Evolutionary conservation across 2,329 filamentous ascomycete genomes (phyloP), one percentile per base, ranked within the genome.

Genomic region (Alternaria hordeiaustralica): DNA sequence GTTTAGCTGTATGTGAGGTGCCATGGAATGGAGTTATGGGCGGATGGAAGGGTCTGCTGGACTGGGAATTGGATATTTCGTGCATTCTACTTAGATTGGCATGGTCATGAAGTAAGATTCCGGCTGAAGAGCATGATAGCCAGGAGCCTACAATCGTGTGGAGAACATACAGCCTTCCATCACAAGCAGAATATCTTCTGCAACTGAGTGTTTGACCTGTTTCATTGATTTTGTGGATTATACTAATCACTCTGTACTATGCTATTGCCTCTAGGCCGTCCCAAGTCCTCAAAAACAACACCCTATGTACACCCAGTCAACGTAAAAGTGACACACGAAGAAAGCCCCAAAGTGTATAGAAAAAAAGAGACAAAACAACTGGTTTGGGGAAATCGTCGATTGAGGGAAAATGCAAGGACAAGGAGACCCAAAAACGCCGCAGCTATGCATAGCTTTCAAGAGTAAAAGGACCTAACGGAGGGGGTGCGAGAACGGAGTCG

Each of bases 1-100:
- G 1, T 85, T 81, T 76, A 69, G 60, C 23, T 70, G 63, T 59
- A 69, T 73, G 68, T 75, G 49, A 62, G 33, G 10, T 20, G 5
- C 11, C 8, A 4, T 4, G 21, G 8, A n/a, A 11, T 4, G 10
- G 11, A 23, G 9, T 8, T 15, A 10, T 12, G 18, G 7, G 9
- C n/a, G 7, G 6, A 30, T 13, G 9, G 15, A 18, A 1, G 36
- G 36, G 36, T 0, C 18, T 41, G 36, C 15, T 41, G 8, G 3
- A 41, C 15, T 41, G 8, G 33, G 4, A n/a, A 5, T 10, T 18
- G 8, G 8, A 5, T 8, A 10, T 18, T 18, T 41, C 8, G 8
- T n/a, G 15, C 33, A 18, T 10, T n/a, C 15, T 41, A 15, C 33
- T 41, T 18, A n/a, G 9, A 41, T 8, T 41, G 26, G 26, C 26